These are phyloP conservation scores for Sindora glabra DNA, from an alignment of 306 rosid genomes.

Conservation along the genomic window DNA sequence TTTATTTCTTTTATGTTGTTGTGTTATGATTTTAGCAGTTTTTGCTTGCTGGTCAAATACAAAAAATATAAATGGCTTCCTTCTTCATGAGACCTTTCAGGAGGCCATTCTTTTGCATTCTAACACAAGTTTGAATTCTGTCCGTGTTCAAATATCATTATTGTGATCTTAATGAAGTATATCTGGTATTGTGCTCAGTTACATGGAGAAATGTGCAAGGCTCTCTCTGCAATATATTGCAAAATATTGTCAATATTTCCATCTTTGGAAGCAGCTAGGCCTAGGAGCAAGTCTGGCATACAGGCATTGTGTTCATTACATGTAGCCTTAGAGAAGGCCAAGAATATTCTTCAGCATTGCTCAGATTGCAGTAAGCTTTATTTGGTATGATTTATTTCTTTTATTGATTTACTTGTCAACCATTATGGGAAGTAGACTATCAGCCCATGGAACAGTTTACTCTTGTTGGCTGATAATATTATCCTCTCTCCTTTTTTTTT, in stretches of 20 bases:
- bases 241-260: slow-evolving; percentile 79
- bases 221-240: slow-evolving; percentile 65
- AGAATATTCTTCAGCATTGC: slow-evolving; percentile 87
- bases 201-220: slow-evolving; percentile 94
- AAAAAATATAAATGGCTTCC: too few species aligned
- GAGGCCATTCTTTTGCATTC: too few species aligned
- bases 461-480: neutral
- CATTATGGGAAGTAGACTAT: neutral
- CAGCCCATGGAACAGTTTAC: neutral
- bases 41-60: slow-evolving; percentile 3
- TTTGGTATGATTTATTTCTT: slow-evolving; percentile 49
- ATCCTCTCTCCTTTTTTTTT: neutral
- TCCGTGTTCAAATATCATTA: neutral
- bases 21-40: slow-evolving; percentile 1
- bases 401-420: neutral
- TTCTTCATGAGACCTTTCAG: too few species aligned
- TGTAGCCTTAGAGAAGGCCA: slow-evolving; percentile 82
- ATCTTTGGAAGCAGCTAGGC: slow-evolving; percentile 92
- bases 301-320: slow-evolving; percentile 93
- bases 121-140: neutral
- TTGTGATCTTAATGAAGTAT: neutral
- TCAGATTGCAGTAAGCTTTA: slow-evolving; percentile 90
- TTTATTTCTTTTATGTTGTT: neutral
- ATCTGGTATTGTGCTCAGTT: slow-evolving; percentile 46
- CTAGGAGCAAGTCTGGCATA: slow-evolving; percentile 91